Evolutionary conservation across 2,329 filamentous ascomycete species (phyloP), one percentile per base, ranked within the genome.

Genomic region (Fusarium siculi): DNA sequence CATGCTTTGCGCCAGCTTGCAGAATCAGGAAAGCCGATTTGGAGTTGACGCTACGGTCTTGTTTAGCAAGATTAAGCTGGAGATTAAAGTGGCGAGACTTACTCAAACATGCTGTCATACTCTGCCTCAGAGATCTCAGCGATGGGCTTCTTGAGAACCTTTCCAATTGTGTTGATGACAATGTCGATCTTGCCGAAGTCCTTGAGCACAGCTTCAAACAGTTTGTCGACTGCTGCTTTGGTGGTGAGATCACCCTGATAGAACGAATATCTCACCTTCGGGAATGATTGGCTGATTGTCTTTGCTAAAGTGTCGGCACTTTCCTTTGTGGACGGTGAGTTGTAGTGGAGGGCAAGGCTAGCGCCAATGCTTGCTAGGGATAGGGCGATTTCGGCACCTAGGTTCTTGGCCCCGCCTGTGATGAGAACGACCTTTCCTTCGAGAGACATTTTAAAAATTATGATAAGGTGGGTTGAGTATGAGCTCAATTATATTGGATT

Each of bases 71-170:
- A 7, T 3, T 11, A 1, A 2, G 4, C 1, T 16, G 4, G 4
- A 7, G 8, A 9, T 16, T 16, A 0, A 2, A 7, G n/a, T 0
- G 32, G 9, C 7, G 9, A 8, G 19, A 39, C 50, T 39, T 7
- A 54, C 52, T 39, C 36, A 40, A 54, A 54, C 36, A 54, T 40
- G 21, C 2, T n/a, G 11, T 54, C 52, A 0, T 54, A 54, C 5
- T 54, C 52, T 30, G 21, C 52, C 36, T 54, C 52, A 0, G 52
- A 39, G 2, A 40, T 54, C 6, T 54, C 19, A 39, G 52, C 21
- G 15, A 54, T 54, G 1, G 52, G 25, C 7, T 54, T 54, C 25
- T 40, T 54, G 21, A 54, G 52, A 2, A 54, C 52, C 25, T 54
- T 54, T 18, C 52, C 52, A 30, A 54, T 30, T 5, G 52, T 54